Conservation (phyloP, 2,329 filamentous ascomycete genomes). For the Pestalotiopsis sp. region DNA sequence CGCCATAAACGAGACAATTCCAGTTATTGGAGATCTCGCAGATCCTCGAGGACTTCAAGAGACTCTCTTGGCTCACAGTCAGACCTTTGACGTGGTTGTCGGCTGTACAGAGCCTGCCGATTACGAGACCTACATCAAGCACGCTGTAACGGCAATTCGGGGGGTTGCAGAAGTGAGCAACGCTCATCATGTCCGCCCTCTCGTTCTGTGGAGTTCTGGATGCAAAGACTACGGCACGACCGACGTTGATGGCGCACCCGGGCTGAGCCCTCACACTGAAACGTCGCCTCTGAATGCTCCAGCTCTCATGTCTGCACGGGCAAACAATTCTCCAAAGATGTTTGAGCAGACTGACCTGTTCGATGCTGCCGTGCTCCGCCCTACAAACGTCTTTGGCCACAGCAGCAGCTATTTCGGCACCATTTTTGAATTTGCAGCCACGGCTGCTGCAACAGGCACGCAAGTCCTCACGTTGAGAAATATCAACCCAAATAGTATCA, state of each 20-base stretch:
- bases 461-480: conserved; percentile 31
- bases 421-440: conserved; percentile 35
- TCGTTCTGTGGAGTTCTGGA: conserved; percentile 48
- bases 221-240: conserved; percentile 52
- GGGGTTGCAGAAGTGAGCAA: conserved; percentile 34
- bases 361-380: conserved; percentile 44
- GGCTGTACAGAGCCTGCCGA: conserved; percentile 42
- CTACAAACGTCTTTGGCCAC: conserved; percentile 49
- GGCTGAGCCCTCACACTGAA: conserved; percentile 44
- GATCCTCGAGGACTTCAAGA: conserved; percentile 29
- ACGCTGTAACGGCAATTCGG: conserved; percentile 36
- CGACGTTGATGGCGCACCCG: conserved; percentile 31
- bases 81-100: conserved; percentile 42
- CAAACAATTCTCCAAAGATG: conserved; percentile 32
- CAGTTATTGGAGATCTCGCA: conserved; percentile 40
- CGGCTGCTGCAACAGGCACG: conserved; percentile 18
- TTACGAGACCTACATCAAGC: conserved; percentile 40
- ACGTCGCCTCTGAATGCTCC: conserved; percentile 37
- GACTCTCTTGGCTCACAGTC: conserved; percentile 23
- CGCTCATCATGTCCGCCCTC: conserved; percentile 33
- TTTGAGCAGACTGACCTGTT: conserved; percentile 41
- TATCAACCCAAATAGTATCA: conserved; percentile 36
- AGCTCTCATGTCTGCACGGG: conserved; percentile 29
- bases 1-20: conserved; percentile 37
- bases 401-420: conserved; percentile 45